phyloP scores from a whole-genome alignment of 2,329 filamentous ascomycete genomes.

The Claviceps sp. region DNA sequence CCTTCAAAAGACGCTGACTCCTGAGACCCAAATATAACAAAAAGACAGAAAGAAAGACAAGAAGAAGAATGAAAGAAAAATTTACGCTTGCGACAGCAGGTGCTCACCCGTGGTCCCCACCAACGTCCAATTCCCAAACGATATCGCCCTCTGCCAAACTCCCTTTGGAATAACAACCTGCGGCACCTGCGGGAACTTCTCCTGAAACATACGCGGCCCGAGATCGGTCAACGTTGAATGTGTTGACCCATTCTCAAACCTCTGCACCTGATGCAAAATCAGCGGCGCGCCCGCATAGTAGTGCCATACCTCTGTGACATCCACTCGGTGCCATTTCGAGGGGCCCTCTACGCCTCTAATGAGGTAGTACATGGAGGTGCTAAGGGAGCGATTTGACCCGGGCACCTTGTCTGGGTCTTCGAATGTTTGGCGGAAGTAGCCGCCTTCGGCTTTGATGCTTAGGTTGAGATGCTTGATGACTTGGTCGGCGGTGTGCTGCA shows the following conservation, averaged over 20 bases:
- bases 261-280: slow-evolving; percentile 26
- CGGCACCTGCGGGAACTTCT: slow-evolving; percentile 21
- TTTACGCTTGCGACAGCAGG: neutral
- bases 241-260: too few relatives aligned
- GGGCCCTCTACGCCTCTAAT: slow-evolving; percentile 27
- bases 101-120: slow-evolving; percentile 20
- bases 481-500: slow-evolving; percentile 18
- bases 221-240: slow-evolving; percentile 25
- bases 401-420: slow-evolving; percentile 18
- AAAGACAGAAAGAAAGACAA: too few relatives aligned
- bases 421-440: slow-evolving; percentile 35
- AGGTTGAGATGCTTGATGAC: slow-evolving; percentile 30
- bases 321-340: slow-evolving; percentile 35
- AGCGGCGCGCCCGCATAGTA: slow-evolving; percentile 39
- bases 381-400: slow-evolving; percentile 24
- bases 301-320: slow-evolving; percentile 38
- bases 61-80: neutral
- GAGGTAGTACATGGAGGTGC: slow-evolving; percentile 39
- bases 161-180: slow-evolving; percentile 27
- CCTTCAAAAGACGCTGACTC: neutral
- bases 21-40: too few relatives aligned
- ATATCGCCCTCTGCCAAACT: slow-evolving; percentile 31
- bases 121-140: slow-evolving; percentile 28
- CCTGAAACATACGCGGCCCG: slow-evolving; percentile 27
- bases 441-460: slow-evolving; percentile 31